Conservation (phyloP, 2,329 filamentous ascomycete species). For the Fusarium protoensiforme region DNA sequence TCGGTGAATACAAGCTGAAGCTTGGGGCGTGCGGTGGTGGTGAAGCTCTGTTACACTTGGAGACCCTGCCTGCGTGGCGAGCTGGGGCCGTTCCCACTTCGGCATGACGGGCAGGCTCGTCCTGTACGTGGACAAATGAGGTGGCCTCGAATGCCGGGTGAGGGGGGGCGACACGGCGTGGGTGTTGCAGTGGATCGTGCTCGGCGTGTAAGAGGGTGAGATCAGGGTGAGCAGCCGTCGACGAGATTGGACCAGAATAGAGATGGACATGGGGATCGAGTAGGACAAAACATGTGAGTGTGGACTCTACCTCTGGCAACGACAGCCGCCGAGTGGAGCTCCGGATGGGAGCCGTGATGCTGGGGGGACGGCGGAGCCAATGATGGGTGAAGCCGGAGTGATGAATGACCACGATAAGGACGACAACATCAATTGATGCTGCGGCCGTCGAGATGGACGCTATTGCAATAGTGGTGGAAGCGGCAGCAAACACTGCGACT, state of each 20-base stretch:
- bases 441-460: conserved; percentile 17
- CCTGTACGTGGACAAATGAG: conserved; percentile 40
- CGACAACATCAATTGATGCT: conserved; percentile 5
- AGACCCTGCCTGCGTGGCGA: conserved; percentile 20
- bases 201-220: conserved; percentile 27
- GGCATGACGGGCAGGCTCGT: conserved; percentile 14
- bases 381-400: not conserved
- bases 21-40: conserved; percentile 22
- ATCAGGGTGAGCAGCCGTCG: not conserved
- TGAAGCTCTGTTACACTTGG: conserved; percentile 19
- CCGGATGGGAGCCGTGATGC: conserved; percentile 13
- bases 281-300: conserved; percentile 24
- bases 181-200: conserved; percentile 13
- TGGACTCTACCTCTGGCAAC: conserved; percentile 8
- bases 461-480: conserved; percentile 4
- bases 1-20: conserved; percentile 37
- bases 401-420: conserved; percentile 18
- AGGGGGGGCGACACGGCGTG: conserved; percentile 15
- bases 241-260: not conserved
- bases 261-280: conserved; percentile 1
- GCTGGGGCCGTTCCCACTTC: conserved; percentile 22
- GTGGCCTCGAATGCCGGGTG: conserved; percentile 12
- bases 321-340: conserved; percentile 30
- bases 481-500: not conserved
- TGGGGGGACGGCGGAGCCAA: conserved; percentile 24